Evolutionary conservation across 1,284 basidiomycete species (phyloP).

Genomic region (Cutaneotrichosporon dermatis): DNA sequence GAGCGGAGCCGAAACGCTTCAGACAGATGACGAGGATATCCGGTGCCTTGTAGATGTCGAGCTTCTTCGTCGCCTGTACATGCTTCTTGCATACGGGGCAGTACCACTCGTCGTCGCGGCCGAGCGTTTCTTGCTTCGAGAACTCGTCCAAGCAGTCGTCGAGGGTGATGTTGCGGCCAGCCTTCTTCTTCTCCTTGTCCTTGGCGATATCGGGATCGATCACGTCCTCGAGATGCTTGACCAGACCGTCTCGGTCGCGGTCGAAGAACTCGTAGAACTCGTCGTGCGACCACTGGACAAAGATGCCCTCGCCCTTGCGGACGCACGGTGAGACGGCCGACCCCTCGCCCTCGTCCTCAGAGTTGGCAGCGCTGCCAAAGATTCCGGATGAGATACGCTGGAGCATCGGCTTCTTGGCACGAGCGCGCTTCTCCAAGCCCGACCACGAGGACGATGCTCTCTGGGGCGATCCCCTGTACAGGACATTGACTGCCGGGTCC

Average conservation of each 20-base stretch:
- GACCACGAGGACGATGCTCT: slow-evolving; percentile 29
- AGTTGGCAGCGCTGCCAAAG: slow-evolving; percentile 26
- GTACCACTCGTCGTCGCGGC: slow-evolving; percentile 97
- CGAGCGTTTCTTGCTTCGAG: slow-evolving; percentile 88
- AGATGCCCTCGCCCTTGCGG: slow-evolving; percentile 68
- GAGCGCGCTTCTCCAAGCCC: slow-evolving; percentile 35
- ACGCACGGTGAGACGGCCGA: slow-evolving; percentile 51
- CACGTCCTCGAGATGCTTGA: slow-evolving; percentile 52
- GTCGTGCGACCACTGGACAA: slow-evolving; percentile 75
- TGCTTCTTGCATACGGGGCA: slow-evolving; percentile 96
- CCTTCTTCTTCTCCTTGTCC: slow-evolving; percentile 56
- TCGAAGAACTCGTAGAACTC: slow-evolving; percentile 67
- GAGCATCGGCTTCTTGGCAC: slow-evolving; percentile 35
- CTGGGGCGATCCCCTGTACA: slow-evolving; percentile 10
- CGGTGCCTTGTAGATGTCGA: slow-evolving; percentile 96
- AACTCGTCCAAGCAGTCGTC: slow-evolving; percentile 95
- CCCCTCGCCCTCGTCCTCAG: slow-evolving; percentile 30
- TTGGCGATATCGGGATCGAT: slow-evolving; percentile 68
- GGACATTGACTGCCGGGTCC: slow-evolving; percentile 14
- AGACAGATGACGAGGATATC: slow-evolving; percentile 96
- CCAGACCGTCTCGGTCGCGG: slow-evolving; percentile 45
- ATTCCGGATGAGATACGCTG: slow-evolving; percentile 35
- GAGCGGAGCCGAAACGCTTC: slow-evolving; percentile 90
- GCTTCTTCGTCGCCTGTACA: slow-evolving; percentile 96
- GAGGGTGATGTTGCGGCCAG: slow-evolving; percentile 61